Conservation (phyloP, 176 grass and related monocot species). For the Puccinellia tenuiflora region DNA sequence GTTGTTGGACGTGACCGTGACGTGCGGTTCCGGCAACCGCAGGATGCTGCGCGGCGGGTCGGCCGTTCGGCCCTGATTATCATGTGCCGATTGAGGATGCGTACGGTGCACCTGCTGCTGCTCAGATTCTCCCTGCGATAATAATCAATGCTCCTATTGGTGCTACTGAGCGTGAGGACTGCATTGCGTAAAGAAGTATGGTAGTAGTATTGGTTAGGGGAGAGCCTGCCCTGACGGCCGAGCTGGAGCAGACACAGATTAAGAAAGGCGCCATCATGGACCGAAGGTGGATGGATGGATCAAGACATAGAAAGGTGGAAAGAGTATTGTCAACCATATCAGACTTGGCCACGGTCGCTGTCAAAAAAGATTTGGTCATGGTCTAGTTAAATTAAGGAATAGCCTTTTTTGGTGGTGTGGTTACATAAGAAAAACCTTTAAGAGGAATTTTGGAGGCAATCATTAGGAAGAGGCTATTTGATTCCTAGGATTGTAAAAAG, state of each 20-base stretch:
- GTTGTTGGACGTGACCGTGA: conserved; percentile 7
- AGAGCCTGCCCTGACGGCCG: background rate
- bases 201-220: background rate
- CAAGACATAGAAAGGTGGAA: background rate
- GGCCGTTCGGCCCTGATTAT: background rate
- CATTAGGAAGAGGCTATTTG: background rate
- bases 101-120: background rate
- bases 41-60: background rate
- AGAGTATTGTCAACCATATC: background rate
- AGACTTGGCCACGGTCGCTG: background rate
- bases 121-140: background rate
- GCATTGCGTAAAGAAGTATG: background rate
- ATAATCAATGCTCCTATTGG: background rate
- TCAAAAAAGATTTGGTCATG: background rate
- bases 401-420: background rate
- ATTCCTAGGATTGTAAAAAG: no score
- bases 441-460: background rate
- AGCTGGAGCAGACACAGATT: background rate
- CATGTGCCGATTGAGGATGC: background rate
- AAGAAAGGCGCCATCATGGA: background rate
- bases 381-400: background rate
- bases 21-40: background rate
- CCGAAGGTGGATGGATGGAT: background rate
- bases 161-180: background rate
- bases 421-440: background rate